A percentile compares a stretch with the other conserved stretches of the same genome.
These are phyloP conservation scores for Sporobolomyces phaffii DNA, from an alignment of 768 basidiomycete species.

Conservation along the genomic window DNA sequence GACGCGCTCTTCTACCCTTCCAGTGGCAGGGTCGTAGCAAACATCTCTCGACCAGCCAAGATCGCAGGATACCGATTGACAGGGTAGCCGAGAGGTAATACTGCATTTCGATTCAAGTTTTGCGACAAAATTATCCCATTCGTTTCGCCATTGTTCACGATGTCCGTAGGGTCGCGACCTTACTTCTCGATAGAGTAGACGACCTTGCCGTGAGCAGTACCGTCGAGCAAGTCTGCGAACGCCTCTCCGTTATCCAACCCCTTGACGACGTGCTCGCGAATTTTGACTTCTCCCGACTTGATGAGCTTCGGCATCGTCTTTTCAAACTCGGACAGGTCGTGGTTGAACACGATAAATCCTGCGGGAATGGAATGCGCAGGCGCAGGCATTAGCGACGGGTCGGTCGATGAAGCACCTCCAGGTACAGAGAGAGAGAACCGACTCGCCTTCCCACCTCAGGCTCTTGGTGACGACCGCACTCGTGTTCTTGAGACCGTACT, in stretches of 20 bases:
- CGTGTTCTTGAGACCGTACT: constrained; percentile 37
- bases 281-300: constrained; percentile 41
- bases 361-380: not conserved
- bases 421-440: too few relatives aligned
- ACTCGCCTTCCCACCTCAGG: constrained; percentile 22
- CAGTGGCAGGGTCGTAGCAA: too few relatives aligned
- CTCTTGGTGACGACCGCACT: constrained; percentile 25
- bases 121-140: too few relatives aligned
- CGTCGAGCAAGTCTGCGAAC: constrained; percentile 40
- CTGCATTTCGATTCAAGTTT: too few relatives aligned
- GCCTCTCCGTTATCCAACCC: constrained; percentile 44
- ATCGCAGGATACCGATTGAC: too few relatives aligned
- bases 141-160: too few relatives aligned
- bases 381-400: not conserved
- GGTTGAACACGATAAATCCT: constrained; percentile 31
- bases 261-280: constrained; percentile 42
- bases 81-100: too few relatives aligned
- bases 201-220: constrained; percentile 39
- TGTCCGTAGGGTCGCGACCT: too few relatives aligned
- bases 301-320: constrained; percentile 34
- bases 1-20: too few relatives aligned
- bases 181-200: constrained; percentile 28
- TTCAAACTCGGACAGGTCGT: constrained; percentile 30
- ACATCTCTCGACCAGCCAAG: too few relatives aligned
- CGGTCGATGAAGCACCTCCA: not conserved